Percentiles rank a stretch among this genome's conserved stretches.
Evolutionary conservation across 257 asterid species (phyloP).

Genomic region (Gardenia jasminoides): DNA sequence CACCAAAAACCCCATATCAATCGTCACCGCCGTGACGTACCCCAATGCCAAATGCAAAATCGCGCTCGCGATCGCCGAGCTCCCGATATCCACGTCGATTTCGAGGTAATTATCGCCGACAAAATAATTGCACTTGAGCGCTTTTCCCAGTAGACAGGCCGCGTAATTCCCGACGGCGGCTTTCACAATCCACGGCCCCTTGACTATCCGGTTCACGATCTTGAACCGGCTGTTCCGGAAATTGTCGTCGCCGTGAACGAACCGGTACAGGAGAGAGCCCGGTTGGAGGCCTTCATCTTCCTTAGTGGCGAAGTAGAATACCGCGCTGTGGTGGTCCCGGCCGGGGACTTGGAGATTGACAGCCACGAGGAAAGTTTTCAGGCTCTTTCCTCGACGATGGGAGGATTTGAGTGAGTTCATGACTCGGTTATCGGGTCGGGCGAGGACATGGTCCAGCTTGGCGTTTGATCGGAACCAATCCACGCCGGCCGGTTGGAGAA

Average conservation of each 20-base stretch:
- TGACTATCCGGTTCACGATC: slow-evolving; percentile 77
- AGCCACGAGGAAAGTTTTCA: slow-evolving; percentile 63
- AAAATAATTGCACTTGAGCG: slow-evolving; percentile 70
- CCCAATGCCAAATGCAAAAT: slow-evolving; percentile 84
- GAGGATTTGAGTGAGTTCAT: slow-evolving; percentile 50
- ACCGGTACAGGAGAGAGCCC: slow-evolving; percentile 57
- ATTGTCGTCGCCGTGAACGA: slow-evolving; percentile 67
- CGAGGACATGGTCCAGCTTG: slow-evolving; percentile 80
- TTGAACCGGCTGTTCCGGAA: slow-evolving; percentile 75
- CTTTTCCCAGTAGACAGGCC: slow-evolving; percentile 81
- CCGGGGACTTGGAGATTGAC: slow-evolving; percentile 90
- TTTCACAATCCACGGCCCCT: slow-evolving; percentile 94
- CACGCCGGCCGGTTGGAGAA: slow-evolving; percentile 80
- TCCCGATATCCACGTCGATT: slow-evolving; percentile 86
- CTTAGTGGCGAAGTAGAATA: slow-evolving; percentile 71
- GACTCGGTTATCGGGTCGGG: slow-evolving; percentile 74
- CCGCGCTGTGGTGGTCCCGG: slow-evolving; percentile 82
- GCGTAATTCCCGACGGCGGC: slow-evolving; percentile 87
- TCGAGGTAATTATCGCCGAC: slow-evolving; percentile 73
- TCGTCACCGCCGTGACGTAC: slow-evolving; percentile 72
- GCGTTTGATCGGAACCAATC: slow-evolving; percentile 90
- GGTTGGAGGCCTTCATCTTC: slow-evolving; percentile 50
- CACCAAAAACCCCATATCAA: slow-evolving; percentile 93
- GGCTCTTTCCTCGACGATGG: slow-evolving; percentile 24
- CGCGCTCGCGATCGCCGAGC: slow-evolving; percentile 85